phyloP scores from a whole-genome alignment of 2,329 filamentous ascomycete species.

The Fusarium camptoceras region DNA sequence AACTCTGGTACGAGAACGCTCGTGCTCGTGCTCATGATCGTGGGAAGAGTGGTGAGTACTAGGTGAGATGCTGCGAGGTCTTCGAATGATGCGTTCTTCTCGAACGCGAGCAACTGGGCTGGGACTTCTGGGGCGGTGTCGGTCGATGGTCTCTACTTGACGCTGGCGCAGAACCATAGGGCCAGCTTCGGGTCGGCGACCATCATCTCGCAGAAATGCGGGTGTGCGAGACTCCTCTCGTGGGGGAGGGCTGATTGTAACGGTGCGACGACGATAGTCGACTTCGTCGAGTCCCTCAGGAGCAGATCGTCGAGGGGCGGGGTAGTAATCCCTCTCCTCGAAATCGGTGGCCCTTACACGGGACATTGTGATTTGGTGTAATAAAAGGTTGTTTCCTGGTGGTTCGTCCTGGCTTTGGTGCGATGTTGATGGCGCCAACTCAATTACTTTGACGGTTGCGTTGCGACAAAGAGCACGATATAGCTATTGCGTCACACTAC shows the following conservation, averaged over 20 bases:
- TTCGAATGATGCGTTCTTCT: slow-evolving; percentile 58
- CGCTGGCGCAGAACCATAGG: slow-evolving; percentile 66
- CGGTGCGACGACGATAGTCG: slow-evolving; percentile 48
- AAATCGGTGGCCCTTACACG: slow-evolving; percentile 53
- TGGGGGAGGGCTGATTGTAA: slow-evolving; percentile 57
- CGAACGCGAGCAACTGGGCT: slow-evolving; percentile 55
- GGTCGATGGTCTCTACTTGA: slow-evolving; percentile 67
- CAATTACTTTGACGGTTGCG: slow-evolving; percentile 28
- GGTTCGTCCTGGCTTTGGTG: slow-evolving; percentile 12
- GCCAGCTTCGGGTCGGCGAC: slow-evolving; percentile 60
- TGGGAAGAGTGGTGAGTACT: slow-evolving; percentile 45
- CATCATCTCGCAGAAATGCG: slow-evolving; percentile 64
- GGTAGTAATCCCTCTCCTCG: slow-evolving; percentile 60
- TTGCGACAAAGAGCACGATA: slow-evolving; percentile 18
- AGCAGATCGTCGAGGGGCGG: slow-evolving; percentile 52
- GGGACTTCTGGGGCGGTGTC: slow-evolving; percentile 59
- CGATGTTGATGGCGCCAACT: slow-evolving; percentile 23
- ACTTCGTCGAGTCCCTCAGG: slow-evolving; percentile 52
- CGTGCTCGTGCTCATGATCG: slow-evolving; percentile 51
- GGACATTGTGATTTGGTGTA: slow-evolving; percentile 43
- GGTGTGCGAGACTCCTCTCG: slow-evolving; percentile 62
- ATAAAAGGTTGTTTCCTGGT: slow-evolving; percentile 12
- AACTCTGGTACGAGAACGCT: slow-evolving; percentile 51
- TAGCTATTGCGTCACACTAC: slow-evolving; percentile 35
- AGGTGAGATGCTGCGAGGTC: slow-evolving; percentile 58